Evolutionary conservation across 2,329 filamentous ascomycete species (phyloP).

Genomic region (Venturia pyrina): DNA sequence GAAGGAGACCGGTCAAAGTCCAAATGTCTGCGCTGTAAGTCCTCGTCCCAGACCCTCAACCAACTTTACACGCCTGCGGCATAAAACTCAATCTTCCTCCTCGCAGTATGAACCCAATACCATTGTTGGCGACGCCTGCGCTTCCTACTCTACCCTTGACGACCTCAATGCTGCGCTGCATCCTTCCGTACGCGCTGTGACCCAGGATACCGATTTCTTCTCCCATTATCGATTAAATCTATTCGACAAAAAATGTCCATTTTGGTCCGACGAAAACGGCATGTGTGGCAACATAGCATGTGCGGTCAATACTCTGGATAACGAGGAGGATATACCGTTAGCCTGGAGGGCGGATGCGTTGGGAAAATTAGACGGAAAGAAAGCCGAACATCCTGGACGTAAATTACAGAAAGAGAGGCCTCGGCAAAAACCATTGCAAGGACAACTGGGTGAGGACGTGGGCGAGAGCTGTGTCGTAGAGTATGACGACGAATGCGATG

Average conservation of each 20-base stretch:
- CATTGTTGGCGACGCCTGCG: constrained; percentile 89
- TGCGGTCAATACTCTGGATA: constrained; percentile 87
- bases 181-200: constrained; percentile 70
- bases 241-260: constrained; percentile 89
- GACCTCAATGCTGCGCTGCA: constrained; percentile 67
- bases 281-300: constrained; percentile 97
- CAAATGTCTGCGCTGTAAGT: constrained; percentile 48
- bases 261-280: constrained; percentile 87
- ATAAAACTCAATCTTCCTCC: constrained; percentile 25
- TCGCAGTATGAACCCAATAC: constrained; percentile 74
- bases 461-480: constrained; percentile 96
- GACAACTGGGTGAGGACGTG: constrained; percentile 72
- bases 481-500: constrained; percentile 94
- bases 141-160: constrained; percentile 86
- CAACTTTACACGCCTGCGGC: constrained; percentile 15
- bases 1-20: constrained; percentile 22
- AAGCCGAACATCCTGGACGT: constrained; percentile 77
- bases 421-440: constrained; percentile 61
- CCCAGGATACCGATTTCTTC: constrained; percentile 89
- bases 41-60: constrained; percentile 17
- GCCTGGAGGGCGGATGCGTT: constrained; percentile 90
- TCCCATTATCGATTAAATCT: constrained; percentile 93
- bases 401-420: constrained; percentile 57
- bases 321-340: constrained; percentile 84
- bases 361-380: constrained; percentile 83